Evolutionary conservation across 1,284 basidiomycete genomes (phyloP).

Genomic region (Laetiporus sulphureus): DNA sequence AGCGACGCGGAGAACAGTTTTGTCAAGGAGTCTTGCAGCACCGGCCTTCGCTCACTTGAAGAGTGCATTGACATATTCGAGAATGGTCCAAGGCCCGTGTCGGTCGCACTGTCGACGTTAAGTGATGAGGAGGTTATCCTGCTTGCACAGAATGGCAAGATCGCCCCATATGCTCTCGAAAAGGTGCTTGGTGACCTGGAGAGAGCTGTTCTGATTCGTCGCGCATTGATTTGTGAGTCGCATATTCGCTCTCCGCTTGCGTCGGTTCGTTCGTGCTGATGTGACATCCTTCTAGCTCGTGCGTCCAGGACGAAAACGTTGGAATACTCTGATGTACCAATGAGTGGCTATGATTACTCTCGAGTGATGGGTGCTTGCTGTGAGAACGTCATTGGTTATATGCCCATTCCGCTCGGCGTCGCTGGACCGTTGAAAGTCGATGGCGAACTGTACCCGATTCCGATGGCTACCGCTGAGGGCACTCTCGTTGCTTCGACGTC

Average conservation of each 20-base stretch:
- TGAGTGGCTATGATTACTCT: conserved; percentile 88
- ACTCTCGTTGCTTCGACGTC: conserved; percentile 97
- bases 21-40: neutral
- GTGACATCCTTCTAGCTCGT: too few relatives aligned
- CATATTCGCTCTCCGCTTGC: too few relatives aligned
- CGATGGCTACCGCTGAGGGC: conserved; percentile 99
- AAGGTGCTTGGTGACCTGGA: conserved; percentile 87
- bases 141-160: conserved; percentile 88
- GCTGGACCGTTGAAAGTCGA: conserved; percentile 95
- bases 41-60: conserved; percentile 52
- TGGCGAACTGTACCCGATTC: conserved; percentile 81
- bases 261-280: too few relatives aligned
- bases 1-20: conserved; percentile 9
- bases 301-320: conserved; percentile 82
- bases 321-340: conserved; percentile 81
- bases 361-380: conserved; percentile 96
- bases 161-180: conserved; percentile 91
- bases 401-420: conserved; percentile 94
- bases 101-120: conserved; percentile 50
- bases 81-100: conserved; percentile 68
- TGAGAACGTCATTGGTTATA: conserved; percentile 98
- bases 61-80: conserved; percentile 86
- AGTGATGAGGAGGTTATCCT: conserved; percentile 92
- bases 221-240: conserved; percentile 92
- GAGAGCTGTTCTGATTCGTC: conserved; percentile 82